Base-by-base conservation (phyloP, 1,284 basidiomycete genomes). In the Takashimella tepidaria region DNA sequence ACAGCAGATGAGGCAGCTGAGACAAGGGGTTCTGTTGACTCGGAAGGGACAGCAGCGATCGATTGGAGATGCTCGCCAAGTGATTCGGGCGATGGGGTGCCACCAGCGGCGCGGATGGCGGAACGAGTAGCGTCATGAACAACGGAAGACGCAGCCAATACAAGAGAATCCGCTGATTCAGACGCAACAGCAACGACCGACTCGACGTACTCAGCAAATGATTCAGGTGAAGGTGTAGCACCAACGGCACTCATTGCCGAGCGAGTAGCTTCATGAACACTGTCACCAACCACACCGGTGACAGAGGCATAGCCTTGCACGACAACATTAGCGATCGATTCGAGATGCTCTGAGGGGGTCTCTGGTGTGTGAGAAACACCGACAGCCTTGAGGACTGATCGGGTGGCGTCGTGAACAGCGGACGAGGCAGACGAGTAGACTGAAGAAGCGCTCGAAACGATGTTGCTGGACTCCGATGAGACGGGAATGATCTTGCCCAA, bases 71-170 rank as follows among this genome's bases (percentile, higher is more conserved):
- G 41, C 26, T 63, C 59, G 22, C 45, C 43, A 16, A 51, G 48
- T 6, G 51, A 51, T 24, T 65, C 62, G 3, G 59, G 63, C 1
- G 52, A 42, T 13, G 60, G 58, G 6, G 56, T 59, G 11, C 27
- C 58, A 6, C 63, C 63, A 2, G 54, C 61, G 42, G 60, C 63
- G 13, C 52, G 51, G 23, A 56, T 50, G 13, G 51, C 58, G n/a
- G 58, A 54, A 26, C 59, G 31, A 16, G 63, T 65, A 3, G 59
- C 66, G 22, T 59, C 53, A 40, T 60, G 56, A 3, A 64, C 54
- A 4, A 31, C 55, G 5, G 43, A 48, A 6, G 56, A 58, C 10
- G 55, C 59, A n/a, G 42, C 49, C 12, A 47, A 42, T 25, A 37
- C 27, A 13, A 47, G 41, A 0, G 51, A 51, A 3, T 13, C 46